Percentiles rank a stretch among this genome's conserved stretches.
Conservation (phyloP, 805 yeast species). For the Metschnikowia lochheadii region DNA sequence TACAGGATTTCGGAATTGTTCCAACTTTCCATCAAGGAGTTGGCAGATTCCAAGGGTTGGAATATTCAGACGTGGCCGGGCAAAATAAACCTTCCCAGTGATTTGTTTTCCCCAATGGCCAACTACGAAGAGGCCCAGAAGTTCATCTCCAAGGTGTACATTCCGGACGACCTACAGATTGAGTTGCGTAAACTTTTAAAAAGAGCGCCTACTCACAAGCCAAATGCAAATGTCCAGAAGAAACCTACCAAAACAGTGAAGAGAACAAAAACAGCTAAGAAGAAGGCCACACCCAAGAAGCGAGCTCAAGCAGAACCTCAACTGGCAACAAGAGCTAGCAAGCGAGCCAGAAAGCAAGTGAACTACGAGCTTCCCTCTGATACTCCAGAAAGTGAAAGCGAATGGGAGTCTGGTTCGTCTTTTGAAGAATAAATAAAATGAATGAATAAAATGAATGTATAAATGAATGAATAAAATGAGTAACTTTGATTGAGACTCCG, state of each 20-base stretch:
- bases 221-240: conserved; percentile 12
- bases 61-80: conserved; percentile 79
- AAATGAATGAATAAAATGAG: neutral
- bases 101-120: conserved; percentile 60
- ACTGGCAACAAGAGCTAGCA: conserved; percentile 23
- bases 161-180: conserved; percentile 45
- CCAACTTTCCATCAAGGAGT: conserved; percentile 58
- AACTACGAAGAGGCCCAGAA: conserved; percentile 55
- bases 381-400: neutral
- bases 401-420: neutral
- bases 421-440: neutral
- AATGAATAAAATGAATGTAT: neutral
- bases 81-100: conserved; percentile 63
- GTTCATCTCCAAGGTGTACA: conserved; percentile 50
- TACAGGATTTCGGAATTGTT: conserved; percentile 72
- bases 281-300: conserved; percentile 4
- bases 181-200: conserved; percentile 31
- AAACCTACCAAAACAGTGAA: neutral
- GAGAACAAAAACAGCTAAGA: conserved; percentile 4
- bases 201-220: conserved; percentile 9
- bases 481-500: too few species aligned
- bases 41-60: conserved; percentile 62
- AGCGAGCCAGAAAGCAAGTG: conserved; percentile 15
- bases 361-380: conserved; percentile 8
- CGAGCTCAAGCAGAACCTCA: conserved; percentile 20